A percentile compares a stretch with the other conserved stretches of the same genome.
Evolutionary conservation across 768 basidiomycete genomes (phyloP).

Genomic region (Rhodotorula babjevae): DNA sequence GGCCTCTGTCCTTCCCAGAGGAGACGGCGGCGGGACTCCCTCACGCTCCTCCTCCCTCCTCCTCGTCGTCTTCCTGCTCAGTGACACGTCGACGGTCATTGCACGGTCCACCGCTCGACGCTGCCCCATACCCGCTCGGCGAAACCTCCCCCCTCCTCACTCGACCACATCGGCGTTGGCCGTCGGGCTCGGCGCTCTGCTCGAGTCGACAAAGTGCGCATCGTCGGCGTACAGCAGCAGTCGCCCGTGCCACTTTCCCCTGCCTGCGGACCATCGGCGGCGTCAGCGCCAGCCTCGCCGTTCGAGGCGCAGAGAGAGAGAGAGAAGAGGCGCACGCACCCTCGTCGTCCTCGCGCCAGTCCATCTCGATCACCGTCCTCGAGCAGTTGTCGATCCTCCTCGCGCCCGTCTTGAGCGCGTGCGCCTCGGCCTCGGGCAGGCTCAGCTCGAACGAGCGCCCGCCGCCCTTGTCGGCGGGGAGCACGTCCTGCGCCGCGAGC

Average conservation of each 20-base stretch:
- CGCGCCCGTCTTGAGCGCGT: constrained; percentile 7
- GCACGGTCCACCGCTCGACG: no score
- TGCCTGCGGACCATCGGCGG: background rate
- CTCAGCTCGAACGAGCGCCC: background rate
- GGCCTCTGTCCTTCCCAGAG: no score
- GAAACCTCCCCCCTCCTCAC: background rate
- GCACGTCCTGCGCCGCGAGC: constrained; percentile 6
- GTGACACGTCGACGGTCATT: no score
- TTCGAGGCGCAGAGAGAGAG: background rate
- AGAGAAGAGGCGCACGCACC: constrained; percentile 1
- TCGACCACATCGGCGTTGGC: constrained; percentile 31
- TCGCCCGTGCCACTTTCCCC: background rate
- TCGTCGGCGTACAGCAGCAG: constrained; percentile 27
- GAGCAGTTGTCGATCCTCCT: constrained; percentile 35
- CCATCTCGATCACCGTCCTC: constrained; percentile 29
- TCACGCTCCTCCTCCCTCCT: no score
- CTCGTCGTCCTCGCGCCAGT: background rate
- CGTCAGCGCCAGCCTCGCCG: background rate
- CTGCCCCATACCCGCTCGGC: no score
- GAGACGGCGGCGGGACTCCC: no score
- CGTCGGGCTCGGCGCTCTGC: constrained; percentile 24
- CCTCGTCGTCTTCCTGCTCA: no score
- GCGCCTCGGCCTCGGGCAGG: constrained; percentile 9
- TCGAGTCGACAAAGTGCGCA: constrained; percentile 22
- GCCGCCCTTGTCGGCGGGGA: background rate